Evolutionary conservation across 306 rosid genomes (phyloP).

Genomic region (Cicer judaicum): DNA sequence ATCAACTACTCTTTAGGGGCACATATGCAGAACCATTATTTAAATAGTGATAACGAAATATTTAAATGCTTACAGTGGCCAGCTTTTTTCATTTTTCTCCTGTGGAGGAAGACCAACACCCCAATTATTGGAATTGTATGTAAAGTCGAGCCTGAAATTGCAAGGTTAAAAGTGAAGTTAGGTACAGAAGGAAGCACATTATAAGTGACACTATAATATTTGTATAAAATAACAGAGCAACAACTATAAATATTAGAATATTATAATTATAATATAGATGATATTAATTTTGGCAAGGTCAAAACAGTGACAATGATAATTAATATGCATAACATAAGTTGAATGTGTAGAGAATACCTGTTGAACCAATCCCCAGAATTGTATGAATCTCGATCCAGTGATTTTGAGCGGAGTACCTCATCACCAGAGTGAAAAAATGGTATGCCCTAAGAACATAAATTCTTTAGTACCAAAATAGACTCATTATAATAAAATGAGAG

Average conservation of each 20-base stretch:
- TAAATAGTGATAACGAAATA: slow-evolving; percentile 8
- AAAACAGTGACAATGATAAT: slow-evolving; percentile 20
- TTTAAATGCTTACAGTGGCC: slow-evolving; percentile 78
- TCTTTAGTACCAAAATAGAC: slow-evolving; percentile 36
- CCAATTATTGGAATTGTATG: slow-evolving; percentile 85
- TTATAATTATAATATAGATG: slow-evolving; percentile 34
- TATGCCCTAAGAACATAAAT: slow-evolving; percentile 66
- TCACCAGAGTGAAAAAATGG: slow-evolving; percentile 91
- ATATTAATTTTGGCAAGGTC: slow-evolving; percentile 27
- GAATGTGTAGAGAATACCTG: slow-evolving; percentile 54
- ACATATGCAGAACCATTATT: neutral
- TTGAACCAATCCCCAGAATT: slow-evolving; percentile 99
- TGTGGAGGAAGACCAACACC: slow-evolving; percentile 93
- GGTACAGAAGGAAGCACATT: slow-evolving; percentile 33
- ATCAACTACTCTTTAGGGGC: neutral
- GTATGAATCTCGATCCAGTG: slow-evolving; percentile 96
- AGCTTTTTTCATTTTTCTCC: slow-evolving; percentile 78
- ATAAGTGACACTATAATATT: slow-evolving; percentile 21
- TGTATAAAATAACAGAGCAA: slow-evolving; percentile 25
- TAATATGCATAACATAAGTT: slow-evolving; percentile 22
- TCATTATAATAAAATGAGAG: slow-evolving; percentile 8
- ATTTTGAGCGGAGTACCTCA: slow-evolving; percentile 91
- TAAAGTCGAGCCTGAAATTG: slow-evolving; percentile 81
- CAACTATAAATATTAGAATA: slow-evolving; percentile 4
- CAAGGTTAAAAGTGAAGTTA: slow-evolving; percentile 28